phyloP scores from a whole-genome alignment of 2,329 filamentous ascomycete genomes.

The Phialemonium atrogriseum region DNA sequence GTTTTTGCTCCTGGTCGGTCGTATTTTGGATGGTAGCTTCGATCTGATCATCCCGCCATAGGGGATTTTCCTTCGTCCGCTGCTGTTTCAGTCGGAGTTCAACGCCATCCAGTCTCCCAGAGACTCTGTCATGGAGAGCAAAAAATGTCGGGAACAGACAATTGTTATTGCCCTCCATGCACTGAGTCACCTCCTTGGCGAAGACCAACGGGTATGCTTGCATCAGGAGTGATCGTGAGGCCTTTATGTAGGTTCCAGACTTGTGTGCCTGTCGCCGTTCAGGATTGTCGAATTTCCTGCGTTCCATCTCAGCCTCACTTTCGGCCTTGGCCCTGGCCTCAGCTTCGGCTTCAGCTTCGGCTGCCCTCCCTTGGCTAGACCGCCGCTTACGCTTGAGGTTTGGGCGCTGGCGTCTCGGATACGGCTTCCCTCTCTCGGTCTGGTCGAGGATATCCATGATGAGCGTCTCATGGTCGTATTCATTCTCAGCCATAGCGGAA shows the following conservation, averaged over 20 bases:
- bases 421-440: slow-evolving; percentile 26
- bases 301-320: background rate
- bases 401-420: slow-evolving; percentile 21
- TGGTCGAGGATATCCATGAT: slow-evolving; percentile 31
- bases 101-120: too few relatives aligned
- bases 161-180: slow-evolving; percentile 15
- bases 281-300: slow-evolving; percentile 13
- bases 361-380: slow-evolving; percentile 9
- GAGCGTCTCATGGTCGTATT: slow-evolving; percentile 20
- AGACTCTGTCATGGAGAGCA: slow-evolving; percentile 17
- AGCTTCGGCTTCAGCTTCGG: slow-evolving; percentile 10
- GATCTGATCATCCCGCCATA: slow-evolving; percentile 9
- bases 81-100: background rate
- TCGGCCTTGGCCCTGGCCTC: slow-evolving; percentile 6
- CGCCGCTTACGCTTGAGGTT: slow-evolving; percentile 35
- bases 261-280: slow-evolving; percentile 8
- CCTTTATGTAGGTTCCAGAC: slow-evolving; percentile 10
- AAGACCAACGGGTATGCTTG: slow-evolving; percentile 8
- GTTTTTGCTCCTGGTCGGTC: slow-evolving; percentile 12
- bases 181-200: slow-evolving; percentile 13
- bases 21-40: slow-evolving; percentile 12
- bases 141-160: slow-evolving; percentile 26
- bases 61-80: slow-evolving; percentile 7
- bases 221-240: slow-evolving; percentile 3
- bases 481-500: slow-evolving; percentile 15